Percentiles rank a stretch among this genome's conserved stretches.
Evolutionary conservation across 169 alveolate genomes (phyloP).

Genomic region (Plasmodium inui): DNA sequence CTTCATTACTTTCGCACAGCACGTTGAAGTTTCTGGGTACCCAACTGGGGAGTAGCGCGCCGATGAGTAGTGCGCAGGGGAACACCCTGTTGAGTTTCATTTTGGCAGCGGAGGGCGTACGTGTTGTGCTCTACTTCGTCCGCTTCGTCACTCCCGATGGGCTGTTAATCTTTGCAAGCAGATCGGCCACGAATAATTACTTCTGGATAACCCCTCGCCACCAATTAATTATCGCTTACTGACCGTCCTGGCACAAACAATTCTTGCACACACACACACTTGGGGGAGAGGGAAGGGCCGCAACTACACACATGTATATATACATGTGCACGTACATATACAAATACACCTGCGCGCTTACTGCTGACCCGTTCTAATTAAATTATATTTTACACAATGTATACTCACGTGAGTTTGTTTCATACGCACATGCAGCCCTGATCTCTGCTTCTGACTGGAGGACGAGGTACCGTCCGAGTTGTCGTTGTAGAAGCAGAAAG

Average conservation of each 20-base stretch:
- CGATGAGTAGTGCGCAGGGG: conserved; percentile 2
- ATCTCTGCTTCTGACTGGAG: not conserved
- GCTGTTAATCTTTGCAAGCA: not conserved
- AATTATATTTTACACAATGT: conserved; percentile 22
- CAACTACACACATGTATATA: not conserved
- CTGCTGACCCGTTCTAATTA: not conserved
- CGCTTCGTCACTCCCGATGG: not conserved
- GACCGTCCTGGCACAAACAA: not conserved
- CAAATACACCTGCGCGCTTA: not conserved
- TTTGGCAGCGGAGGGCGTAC: not conserved
- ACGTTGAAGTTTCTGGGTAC: conserved; percentile 4
- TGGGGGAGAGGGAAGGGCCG: not conserved
- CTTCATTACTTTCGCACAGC: conserved; percentile 1
- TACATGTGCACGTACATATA: not conserved
- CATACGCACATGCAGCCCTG: not conserved
- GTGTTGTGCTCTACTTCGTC: not conserved
- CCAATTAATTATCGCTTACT: not conserved
- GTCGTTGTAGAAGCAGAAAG: not conserved
- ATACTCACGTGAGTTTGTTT: not conserved
- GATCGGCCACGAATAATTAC: not conserved
- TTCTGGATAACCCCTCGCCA: not conserved
- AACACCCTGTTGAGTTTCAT: conserved; percentile 27
- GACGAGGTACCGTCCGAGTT: not conserved
- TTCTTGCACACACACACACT: not conserved
- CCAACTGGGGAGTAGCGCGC: conserved; percentile 2